These are phyloP conservation scores for Murraya koenigii DNA, from an alignment of 345 rosid species.

Conservation along the genomic window DNA sequence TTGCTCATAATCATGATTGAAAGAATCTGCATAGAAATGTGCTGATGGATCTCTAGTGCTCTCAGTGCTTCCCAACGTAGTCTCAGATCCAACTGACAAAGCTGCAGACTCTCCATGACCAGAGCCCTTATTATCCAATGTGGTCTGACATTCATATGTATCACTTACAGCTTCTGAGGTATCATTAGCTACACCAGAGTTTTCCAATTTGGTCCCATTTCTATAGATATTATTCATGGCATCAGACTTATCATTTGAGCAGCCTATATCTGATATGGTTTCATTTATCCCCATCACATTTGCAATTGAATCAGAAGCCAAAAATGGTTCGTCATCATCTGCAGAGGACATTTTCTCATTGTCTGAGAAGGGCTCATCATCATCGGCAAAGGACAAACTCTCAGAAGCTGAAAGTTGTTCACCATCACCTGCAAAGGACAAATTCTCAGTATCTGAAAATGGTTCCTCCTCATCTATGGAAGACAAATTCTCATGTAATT, in stretches of 20 bases:
- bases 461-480: slow-evolving; percentile 17
- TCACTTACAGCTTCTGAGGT: slow-evolving; percentile 23
- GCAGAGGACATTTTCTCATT: slow-evolving; percentile 8
- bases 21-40: slow-evolving; percentile 9
- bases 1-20: slow-evolving; percentile 5
- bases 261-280: slow-evolving; percentile 3
- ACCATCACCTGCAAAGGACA: slow-evolving; percentile 16
- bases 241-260: slow-evolving; percentile 9
- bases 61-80: slow-evolving; percentile 6
- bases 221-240: slow-evolving; percentile 4
- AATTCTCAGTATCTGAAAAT: slow-evolving; percentile 19
- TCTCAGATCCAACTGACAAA: slow-evolving; percentile 3
- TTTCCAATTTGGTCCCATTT: slow-evolving; percentile 3
- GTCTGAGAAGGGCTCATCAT: slow-evolving; percentile 22
- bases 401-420: slow-evolving; percentile 20
- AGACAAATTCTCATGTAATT: slow-evolving; percentile 11
- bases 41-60: slow-evolving; percentile 4
- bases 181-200: slow-evolving; percentile 1
- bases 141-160: slow-evolving; percentile 14
- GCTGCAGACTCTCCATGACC: slow-evolving; percentile 19
- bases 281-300: slow-evolving; percentile 11
- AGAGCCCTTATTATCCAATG: neutral
- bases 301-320: slow-evolving; percentile 16
- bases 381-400: slow-evolving; percentile 2
- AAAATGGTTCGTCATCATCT: slow-evolving; percentile 6